Conservation (phyloP, 495 filamentous ascomycete genomes). For the Mytilinidion resinicola region DNA sequence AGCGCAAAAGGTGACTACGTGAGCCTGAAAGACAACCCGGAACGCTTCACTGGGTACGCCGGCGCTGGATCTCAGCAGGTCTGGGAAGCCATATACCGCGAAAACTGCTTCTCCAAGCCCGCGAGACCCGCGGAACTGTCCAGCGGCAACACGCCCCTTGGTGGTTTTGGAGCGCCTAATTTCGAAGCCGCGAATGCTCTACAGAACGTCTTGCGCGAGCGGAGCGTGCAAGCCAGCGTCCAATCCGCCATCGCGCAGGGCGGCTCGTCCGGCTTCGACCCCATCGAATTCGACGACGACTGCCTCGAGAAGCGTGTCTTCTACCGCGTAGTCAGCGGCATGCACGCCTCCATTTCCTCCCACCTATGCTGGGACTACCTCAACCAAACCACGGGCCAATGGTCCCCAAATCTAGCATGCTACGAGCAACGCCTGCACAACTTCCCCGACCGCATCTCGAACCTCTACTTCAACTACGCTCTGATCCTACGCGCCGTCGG, state of each 20-base stretch:
- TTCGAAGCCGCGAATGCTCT: constrained; percentile 74
- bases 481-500: constrained; percentile 81
- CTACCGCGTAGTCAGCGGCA: constrained; percentile 87
- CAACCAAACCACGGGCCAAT: constrained; percentile 89
- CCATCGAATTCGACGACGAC: constrained; percentile 75
- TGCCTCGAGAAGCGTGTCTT: constrained; percentile 98
- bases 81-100: constrained; percentile 93
- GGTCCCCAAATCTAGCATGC: constrained; percentile 87
- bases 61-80: constrained; percentile 78
- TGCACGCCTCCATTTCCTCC: constrained; percentile 95
- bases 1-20: constrained; percentile 92
- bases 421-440: constrained; percentile 77
- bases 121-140: constrained; percentile 47
- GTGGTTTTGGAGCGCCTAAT: constrained; percentile 29
- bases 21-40: constrained; percentile 85
- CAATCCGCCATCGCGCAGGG: constrained; percentile 48
- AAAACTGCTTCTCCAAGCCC: constrained; percentile 80
- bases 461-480: constrained; percentile 98
- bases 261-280: constrained; percentile 42
- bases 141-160: constrained; percentile 37
- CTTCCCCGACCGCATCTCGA: constrained; percentile 86
- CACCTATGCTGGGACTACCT: constrained; percentile 96
- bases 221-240: constrained; percentile 59
- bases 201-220: constrained; percentile 69
- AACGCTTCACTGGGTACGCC: constrained; percentile 89